Evolutionary conservation across 2,329 filamentous ascomycete species (phyloP), one percentile per base, ranked within the genome.

Genomic region (Trichoderma oligosporum): DNA sequence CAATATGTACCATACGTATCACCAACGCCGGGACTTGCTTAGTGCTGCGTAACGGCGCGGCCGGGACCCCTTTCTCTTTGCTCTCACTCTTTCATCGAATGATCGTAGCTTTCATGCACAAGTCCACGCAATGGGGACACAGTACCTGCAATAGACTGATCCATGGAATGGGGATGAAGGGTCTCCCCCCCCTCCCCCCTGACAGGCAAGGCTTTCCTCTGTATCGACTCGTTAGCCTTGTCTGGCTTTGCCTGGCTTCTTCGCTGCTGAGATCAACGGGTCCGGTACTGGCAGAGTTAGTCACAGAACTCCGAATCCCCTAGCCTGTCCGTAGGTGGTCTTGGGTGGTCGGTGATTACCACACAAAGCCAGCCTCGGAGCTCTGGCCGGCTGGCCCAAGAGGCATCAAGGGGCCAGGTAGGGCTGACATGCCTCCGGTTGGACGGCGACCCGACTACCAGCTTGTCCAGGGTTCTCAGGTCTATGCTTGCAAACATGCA

Each of bases 401-500:
- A 41, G 41, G 51, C 41, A 56, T 56, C 51, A 59, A 55, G 57
- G 57, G 57, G 51, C 24, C 38, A 46, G 51, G 41, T 59, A 59
- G 46, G 58, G 58, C 58, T 60, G 58, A 60, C 57, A 25, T 39
- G 51, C 6, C 41, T 57, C 58, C 42, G 54, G 58, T 60, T 60
- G 58, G 58, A 57, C 58, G 53, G 57, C 58, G 53, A 24, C 55
- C 42, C 39, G 27, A 58, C 33, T 22, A 27, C 54, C 58, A 60
- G 58, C 58, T 60, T 48, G 58, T 47, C 58, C 44, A 42, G 58
- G 58, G 42, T 60, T 58, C 51, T 59, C 56, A 63, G 61, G 54
- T 64, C 61, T 64, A 61, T 63, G 63, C 63, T 64, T 60, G 59
- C 56, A 57, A 62, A 45, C 54, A 58, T 59, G 56, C 53, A 52